phyloP scores from a whole-genome alignment of 1,284 basidiomycete genomes.

The Exobasidium cylindrosporum region DNA sequence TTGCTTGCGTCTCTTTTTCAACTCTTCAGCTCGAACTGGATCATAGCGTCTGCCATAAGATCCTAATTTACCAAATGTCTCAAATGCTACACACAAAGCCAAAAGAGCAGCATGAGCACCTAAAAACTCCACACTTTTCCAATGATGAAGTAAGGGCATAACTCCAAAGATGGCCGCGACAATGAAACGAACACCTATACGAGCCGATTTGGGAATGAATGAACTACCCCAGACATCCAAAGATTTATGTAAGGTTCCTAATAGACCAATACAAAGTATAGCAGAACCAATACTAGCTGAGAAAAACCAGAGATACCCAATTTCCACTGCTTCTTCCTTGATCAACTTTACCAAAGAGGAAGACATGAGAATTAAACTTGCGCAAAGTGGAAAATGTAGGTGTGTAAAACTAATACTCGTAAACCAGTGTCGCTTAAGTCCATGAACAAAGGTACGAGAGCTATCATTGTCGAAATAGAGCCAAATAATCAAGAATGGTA shows the following conservation, averaged over 20 bases:
- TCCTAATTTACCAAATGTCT: slow-evolving; percentile 51
- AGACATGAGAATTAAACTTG: slow-evolving; percentile 41
- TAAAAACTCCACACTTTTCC: slow-evolving; percentile 33
- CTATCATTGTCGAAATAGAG: slow-evolving; percentile 40
- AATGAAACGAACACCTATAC: slow-evolving; percentile 35
- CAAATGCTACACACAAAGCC: slow-evolving; percentile 33
- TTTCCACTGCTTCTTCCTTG: slow-evolving; percentile 18
- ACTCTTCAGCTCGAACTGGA: slow-evolving; percentile 22
- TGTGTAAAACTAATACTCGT: slow-evolving; percentile 46
- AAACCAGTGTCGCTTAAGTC: slow-evolving; percentile 46
- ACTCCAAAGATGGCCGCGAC: slow-evolving; percentile 28
- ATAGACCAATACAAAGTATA: slow-evolving; percentile 34
- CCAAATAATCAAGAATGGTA: slow-evolving; percentile 51
- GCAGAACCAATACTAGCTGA: slow-evolving; percentile 29
- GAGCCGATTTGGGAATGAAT: slow-evolving; percentile 32
- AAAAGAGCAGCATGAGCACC: slow-evolving; percentile 31
- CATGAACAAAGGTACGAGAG: slow-evolving; percentile 50
- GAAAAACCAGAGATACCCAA: slow-evolving; percentile 45
- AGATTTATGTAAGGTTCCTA: slow-evolving; percentile 44
- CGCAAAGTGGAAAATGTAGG: slow-evolving; percentile 51
- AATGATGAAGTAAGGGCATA: slow-evolving; percentile 32
- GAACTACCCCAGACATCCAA: slow-evolving; percentile 38
- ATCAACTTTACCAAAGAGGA: slow-evolving; percentile 32
- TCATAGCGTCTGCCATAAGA: slow-evolving; percentile 41
- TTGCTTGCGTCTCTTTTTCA: background rate